A percentile compares a stretch with the other conserved stretches of the same genome.
phyloP scores from a whole-genome alignment of 2,329 filamentous ascomycete genomes.

The Penicillium fuscoglaucum region DNA sequence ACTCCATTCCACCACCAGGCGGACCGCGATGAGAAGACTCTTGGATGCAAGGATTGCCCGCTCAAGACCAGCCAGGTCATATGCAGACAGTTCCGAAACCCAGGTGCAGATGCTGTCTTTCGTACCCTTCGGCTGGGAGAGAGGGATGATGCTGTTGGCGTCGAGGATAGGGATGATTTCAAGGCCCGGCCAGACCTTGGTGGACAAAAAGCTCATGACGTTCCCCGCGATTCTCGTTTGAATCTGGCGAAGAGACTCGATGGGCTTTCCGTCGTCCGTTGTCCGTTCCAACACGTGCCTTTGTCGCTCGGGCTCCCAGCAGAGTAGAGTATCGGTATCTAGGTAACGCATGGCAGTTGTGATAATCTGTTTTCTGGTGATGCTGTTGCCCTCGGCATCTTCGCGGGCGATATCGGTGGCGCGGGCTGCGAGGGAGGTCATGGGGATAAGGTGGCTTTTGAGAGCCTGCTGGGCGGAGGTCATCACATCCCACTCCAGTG shows the following conservation, averaged over 20 bases:
- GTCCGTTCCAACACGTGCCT: slow-evolving; percentile 51
- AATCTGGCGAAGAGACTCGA: slow-evolving; percentile 65
- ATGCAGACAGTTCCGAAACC: slow-evolving; percentile 69
- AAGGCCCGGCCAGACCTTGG: slow-evolving; percentile 79
- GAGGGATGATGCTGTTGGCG: slow-evolving; percentile 71
- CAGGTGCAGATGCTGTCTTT: slow-evolving; percentile 74
- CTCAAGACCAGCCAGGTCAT: slow-evolving; percentile 85
- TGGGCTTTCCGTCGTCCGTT: slow-evolving; percentile 46
- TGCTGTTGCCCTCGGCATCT: slow-evolving; percentile 55
- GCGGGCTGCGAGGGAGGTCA: slow-evolving; percentile 81
- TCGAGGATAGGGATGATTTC: slow-evolving; percentile 80
- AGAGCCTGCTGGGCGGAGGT: slow-evolving; percentile 79
- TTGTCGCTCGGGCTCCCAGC: slow-evolving; percentile 70
- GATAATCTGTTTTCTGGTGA: slow-evolving; percentile 64
- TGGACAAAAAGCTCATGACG: slow-evolving; percentile 70
- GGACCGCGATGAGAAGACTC: slow-evolving; percentile 73
- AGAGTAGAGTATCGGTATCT: slow-evolving; percentile 87
- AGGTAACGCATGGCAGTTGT: slow-evolving; percentile 78
- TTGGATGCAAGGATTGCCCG: slow-evolving; percentile 81
- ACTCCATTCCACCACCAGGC: slow-evolving; percentile 86
- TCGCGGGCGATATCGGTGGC: slow-evolving; percentile 77
- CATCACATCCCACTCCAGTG: slow-evolving; percentile 89
- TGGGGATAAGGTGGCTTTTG: slow-evolving; percentile 81
- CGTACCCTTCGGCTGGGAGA: slow-evolving; percentile 71
- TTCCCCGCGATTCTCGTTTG: slow-evolving; percentile 70